A percentile compares a stretch with the other conserved stretches of the same genome.
Evolutionary conservation across 73 alveolate genomes (phyloP).

Genomic region (Paramecium octaurelia): DNA sequence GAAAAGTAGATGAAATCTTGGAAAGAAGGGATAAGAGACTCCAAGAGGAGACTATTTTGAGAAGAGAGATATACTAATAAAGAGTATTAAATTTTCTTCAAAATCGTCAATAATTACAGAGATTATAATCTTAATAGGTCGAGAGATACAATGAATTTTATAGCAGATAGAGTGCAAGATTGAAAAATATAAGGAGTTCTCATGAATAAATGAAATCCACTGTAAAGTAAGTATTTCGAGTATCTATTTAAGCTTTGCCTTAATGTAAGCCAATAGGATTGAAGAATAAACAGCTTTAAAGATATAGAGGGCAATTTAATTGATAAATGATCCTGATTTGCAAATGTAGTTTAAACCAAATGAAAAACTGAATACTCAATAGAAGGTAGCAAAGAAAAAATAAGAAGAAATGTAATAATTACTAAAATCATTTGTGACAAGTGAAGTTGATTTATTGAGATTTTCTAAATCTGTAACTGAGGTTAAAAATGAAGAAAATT

Average conservation of each 20-base stretch:
- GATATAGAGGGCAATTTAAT: conserved; percentile 6
- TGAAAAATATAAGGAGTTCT: not conserved
- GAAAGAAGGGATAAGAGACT: not conserved
- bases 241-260: not conserved
- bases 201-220: not conserved
- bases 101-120: not conserved
- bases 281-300: not conserved
- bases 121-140: not conserved
- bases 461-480: not conserved
- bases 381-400: conserved; percentile 26
- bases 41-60: not conserved
- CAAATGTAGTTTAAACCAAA: not conserved
- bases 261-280: not conserved
- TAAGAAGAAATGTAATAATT: conserved; percentile 10
- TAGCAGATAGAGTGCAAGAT: not conserved
- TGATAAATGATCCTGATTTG: conserved; percentile 33
- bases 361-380: not conserved
- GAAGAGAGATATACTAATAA: not conserved
- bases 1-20: not conserved
- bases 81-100: not conserved
- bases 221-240: not conserved
- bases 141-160: conserved; percentile 27
- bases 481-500: not conserved
- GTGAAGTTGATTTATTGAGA: not conserved
- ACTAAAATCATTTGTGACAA: not conserved